Percentiles rank a stretch among this genome's conserved stretches.
Evolutionary conservation across 2,329 filamentous ascomycete species (phyloP).

Genomic region (Monilinia vaccinii-corymbosi): DNA sequence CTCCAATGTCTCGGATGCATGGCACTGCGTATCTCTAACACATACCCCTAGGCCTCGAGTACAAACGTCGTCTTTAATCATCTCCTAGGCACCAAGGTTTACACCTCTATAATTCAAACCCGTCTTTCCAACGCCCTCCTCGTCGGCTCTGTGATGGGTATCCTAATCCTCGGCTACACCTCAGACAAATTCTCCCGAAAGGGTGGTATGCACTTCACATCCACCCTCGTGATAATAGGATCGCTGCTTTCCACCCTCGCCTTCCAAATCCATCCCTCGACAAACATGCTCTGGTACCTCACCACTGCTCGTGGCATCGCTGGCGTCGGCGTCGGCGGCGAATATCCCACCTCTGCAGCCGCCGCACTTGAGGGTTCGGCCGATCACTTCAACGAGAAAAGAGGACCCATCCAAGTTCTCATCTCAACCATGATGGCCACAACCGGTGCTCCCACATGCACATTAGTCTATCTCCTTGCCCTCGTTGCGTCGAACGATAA

Average conservation of each 20-base stretch:
- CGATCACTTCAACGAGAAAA: conserved; percentile 13
- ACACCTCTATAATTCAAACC: conserved; percentile 28
- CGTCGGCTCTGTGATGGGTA: conserved; percentile 29
- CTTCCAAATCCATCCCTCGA: conserved; percentile 26
- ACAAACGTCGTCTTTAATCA: conserved; percentile 31
- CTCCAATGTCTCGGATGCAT: not conserved
- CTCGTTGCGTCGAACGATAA: conserved; percentile 31
- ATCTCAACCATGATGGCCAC: conserved; percentile 5
- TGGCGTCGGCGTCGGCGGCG: conserved; percentile 32
- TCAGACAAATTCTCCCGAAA: conserved; percentile 30
- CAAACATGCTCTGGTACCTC: conserved; percentile 33
- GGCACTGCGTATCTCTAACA: not conserved
- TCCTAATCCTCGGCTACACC: conserved; percentile 28
- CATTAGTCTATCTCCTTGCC: conserved; percentile 21
- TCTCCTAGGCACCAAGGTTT: conserved; percentile 22
- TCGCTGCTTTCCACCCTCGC: conserved; percentile 16
- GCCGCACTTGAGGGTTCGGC: conserved; percentile 32
- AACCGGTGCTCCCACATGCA: not conserved
- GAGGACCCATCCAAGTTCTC: conserved; percentile 3
- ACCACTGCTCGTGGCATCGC: conserved; percentile 31
- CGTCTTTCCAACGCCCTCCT: conserved; percentile 30
- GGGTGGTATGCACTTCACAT: conserved; percentile 29
- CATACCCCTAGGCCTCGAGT: conserved; percentile 18
- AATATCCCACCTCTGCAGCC: conserved; percentile 32
- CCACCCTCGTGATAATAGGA: conserved; percentile 27